These are phyloP conservation scores for Macrophomina pseudophaseolina DNA, from an alignment of 2,329 filamentous ascomycete genomes.

Conservation along the genomic window DNA sequence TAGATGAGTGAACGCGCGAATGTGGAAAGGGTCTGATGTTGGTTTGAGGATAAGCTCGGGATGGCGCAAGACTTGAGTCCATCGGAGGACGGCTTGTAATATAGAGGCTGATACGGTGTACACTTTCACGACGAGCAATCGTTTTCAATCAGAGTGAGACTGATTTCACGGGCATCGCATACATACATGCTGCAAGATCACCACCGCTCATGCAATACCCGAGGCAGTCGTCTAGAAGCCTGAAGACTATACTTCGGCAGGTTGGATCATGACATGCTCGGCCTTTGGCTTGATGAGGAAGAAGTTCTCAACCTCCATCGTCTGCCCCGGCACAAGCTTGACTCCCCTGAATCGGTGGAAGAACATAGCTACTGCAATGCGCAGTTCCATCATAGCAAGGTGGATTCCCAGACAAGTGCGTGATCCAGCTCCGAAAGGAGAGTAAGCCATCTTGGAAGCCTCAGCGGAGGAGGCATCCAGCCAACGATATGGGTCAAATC, in stretches of 20 bases:
- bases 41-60: slow-evolving; percentile 51
- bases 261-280: slow-evolving; percentile 35
- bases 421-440: slow-evolving; percentile 72
- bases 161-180: too few species aligned
- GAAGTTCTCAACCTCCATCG: slow-evolving; percentile 51
- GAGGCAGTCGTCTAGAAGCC: background rate
- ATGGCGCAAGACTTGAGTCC: slow-evolving; percentile 51
- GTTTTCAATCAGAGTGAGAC: too few species aligned
- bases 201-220: too few species aligned
- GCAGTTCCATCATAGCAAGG: slow-evolving; percentile 65
- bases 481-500: slow-evolving; percentile 40
- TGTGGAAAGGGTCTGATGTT: slow-evolving; percentile 51
- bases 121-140: too few species aligned
- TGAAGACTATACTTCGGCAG: background rate
- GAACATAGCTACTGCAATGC: slow-evolving; percentile 55
- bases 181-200: too few species aligned
- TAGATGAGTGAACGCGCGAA: slow-evolving; percentile 51
- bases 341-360: slow-evolving; percentile 37
- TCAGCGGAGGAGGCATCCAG: slow-evolving; percentile 26
- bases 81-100: slow-evolving; percentile 36
- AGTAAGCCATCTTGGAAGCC: slow-evolving; percentile 60
- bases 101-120: too few species aligned
- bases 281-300: slow-evolving; percentile 52
- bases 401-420: slow-evolving; percentile 73
- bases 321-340: slow-evolving; percentile 41